phyloP scores from a whole-genome alignment of 2,329 filamentous ascomycete species.

The Pseudogymnoascus sp. region DNA sequence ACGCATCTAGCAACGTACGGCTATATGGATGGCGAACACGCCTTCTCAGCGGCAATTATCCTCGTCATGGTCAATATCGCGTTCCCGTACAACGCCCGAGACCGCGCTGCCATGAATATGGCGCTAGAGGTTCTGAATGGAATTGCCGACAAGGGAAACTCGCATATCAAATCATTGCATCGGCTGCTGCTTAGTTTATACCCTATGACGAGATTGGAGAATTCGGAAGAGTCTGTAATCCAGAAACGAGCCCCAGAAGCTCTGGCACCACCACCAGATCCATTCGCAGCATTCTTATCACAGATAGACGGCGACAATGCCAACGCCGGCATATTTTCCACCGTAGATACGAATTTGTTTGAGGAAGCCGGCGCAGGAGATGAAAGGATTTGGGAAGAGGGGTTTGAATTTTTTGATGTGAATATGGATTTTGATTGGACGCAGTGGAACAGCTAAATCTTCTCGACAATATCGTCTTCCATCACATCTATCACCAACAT shows the following conservation, averaged over 20 bases:
- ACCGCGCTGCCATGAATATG: conserved; percentile 38
- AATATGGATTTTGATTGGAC: conserved; percentile 30
- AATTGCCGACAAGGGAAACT: conserved; percentile 48
- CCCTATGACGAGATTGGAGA: neutral
- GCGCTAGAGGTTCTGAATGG: conserved; percentile 39
- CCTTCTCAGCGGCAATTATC: conserved; percentile 46
- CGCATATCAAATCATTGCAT: conserved; percentile 38
- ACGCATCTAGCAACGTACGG: conserved; percentile 41
- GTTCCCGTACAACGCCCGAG: conserved; percentile 39
- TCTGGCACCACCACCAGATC: neutral
- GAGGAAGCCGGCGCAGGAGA: conserved; percentile 32
- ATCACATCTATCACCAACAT: conserved; percentile 53
- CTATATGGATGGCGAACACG: conserved; percentile 50
- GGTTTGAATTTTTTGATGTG: conserved; percentile 34
- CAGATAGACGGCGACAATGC: conserved; percentile 8
- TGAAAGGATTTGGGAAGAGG: conserved; percentile 35
- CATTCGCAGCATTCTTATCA: neutral
- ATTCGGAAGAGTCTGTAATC: conserved; percentile 19
- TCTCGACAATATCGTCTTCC: conserved; percentile 32
- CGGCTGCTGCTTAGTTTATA: conserved; percentile 32
- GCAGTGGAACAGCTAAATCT: conserved; percentile 12
- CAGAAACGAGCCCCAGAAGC: conserved; percentile 15
- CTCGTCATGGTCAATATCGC: conserved; percentile 48
- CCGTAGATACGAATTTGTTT: conserved; percentile 14
- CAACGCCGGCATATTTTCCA: conserved; percentile 1